A percentile compares a stretch with the other conserved stretches of the same genome.
Evolutionary conservation across 1,139 yeast genomes (phyloP).

Genomic region (Pichia sp.): DNA sequence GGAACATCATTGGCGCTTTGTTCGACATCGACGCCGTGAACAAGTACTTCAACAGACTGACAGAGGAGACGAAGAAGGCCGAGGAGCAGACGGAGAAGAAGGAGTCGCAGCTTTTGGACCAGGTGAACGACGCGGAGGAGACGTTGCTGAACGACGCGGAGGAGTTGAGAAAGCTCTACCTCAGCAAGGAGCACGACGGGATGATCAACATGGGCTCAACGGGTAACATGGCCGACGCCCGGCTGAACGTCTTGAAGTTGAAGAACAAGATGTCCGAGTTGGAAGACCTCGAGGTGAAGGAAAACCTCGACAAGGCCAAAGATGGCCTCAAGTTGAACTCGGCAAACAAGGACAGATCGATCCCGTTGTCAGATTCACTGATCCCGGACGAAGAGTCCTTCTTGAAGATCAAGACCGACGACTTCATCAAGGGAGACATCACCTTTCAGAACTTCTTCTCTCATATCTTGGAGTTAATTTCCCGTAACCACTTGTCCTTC

Average conservation of each 20-base stretch:
- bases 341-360: conserved; percentile 24
- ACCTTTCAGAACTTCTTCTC: conserved; percentile 24
- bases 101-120: background rate
- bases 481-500: conserved; percentile 24
- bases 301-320: conserved; percentile 16
- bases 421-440: conserved; percentile 21
- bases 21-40: conserved; percentile 9
- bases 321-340: conserved; percentile 7
- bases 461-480: conserved; percentile 21
- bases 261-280: background rate
- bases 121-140: conserved; percentile 2
- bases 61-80: background rate
- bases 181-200: conserved; percentile 21
- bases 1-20: background rate
- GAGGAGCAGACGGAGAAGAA: conserved; percentile 3
- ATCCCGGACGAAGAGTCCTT: conserved; percentile 28
- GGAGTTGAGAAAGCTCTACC: conserved; percentile 23
- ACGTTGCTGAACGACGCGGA: conserved; percentile 13
- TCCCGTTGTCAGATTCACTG: conserved; percentile 24
- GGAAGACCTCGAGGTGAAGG: background rate
- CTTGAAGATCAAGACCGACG: conserved; percentile 16
- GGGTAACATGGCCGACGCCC: conserved; percentile 21
- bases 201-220: conserved; percentile 25
- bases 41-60: conserved; percentile 6
- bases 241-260: conserved; percentile 6